These are phyloP conservation scores for Aureobasidium subglaciale DNA, from an alignment of 2,329 filamentous ascomycete species.

Conservation along the genomic window DNA sequence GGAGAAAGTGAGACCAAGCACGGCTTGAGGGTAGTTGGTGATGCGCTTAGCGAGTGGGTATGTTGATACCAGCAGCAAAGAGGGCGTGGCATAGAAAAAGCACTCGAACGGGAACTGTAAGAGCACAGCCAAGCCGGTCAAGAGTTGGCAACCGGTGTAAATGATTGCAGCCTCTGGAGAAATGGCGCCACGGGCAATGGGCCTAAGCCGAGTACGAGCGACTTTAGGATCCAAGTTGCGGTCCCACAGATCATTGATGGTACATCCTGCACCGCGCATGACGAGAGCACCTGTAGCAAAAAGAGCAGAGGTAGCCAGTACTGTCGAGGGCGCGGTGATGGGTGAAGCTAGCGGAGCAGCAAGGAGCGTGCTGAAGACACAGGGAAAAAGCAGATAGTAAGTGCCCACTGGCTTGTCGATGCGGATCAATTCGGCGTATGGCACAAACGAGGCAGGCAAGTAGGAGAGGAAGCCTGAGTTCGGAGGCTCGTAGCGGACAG, in stretches of 20 bases:
- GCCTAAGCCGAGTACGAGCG: conserved; percentile 65
- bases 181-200: conserved; percentile 72
- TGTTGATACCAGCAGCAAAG: conserved; percentile 61
- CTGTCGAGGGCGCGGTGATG: conserved; percentile 52
- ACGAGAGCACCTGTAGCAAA: conserved; percentile 72
- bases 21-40: conserved; percentile 79
- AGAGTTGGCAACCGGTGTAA: conserved; percentile 67
- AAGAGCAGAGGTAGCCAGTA: conserved; percentile 57
- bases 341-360: conserved; percentile 64
- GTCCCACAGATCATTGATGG: conserved; percentile 88
- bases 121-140: conserved; percentile 65
- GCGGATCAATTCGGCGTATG: conserved; percentile 75
- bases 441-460: conserved; percentile 63
- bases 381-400: conserved; percentile 80
- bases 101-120: conserved; percentile 69
- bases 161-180: conserved; percentile 63
- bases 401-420: conserved; percentile 76
- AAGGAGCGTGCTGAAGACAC: conserved; percentile 74
- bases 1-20: conserved; percentile 77
- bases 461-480: conserved; percentile 62
- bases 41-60: conserved; percentile 82
- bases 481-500: conserved; percentile 54
- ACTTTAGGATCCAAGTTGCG: conserved; percentile 79
- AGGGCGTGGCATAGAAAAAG: conserved; percentile 71
- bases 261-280: conserved; percentile 83